Evolutionary conservation across 805 yeast species (phyloP), one percentile per base, ranked within the genome.

Genomic region (Hyphopichia homilentoma): DNA sequence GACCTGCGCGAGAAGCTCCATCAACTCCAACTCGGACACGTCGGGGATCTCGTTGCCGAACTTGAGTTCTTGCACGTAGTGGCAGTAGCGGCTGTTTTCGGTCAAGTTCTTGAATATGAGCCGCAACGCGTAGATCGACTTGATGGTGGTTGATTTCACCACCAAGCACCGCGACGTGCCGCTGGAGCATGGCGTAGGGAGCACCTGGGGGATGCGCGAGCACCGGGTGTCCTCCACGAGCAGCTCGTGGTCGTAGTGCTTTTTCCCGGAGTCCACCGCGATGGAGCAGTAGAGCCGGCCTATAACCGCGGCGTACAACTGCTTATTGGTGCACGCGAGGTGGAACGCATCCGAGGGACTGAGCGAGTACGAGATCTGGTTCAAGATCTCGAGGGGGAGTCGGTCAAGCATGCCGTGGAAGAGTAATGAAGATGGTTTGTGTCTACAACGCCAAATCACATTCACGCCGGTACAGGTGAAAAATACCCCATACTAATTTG

Each of bases 1-100:
- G 11, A 44, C 36, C 4, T 24, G 13, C 7, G 33, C 21, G n/a
- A 54, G 38, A 24, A 37, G 41, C 7, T 35, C 29, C 6, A 41
- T 18, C n/a, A 54, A 34, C 19, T 42, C 41, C 11, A 43, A 35
- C 23, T 53, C 58, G 4, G 57, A 51, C 12, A 54, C 36, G 39
- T 53, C 59, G 3, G 61, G 60, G 13, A 49, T 33, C 5, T 33
- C 26, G 6, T 34, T 28, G 19, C 24, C 27, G 25, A 45, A 43
- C 7, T 36, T 27, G 17, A 54, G 25, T 6, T 34, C 33, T 18
- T 42, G 34, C 4, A 53, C 30, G 13, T 29, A 37, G 3, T n/a
- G 17, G 17, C 53, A 43, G 19, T 36, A 35, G 5, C 29, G 25
- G 9, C 38, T 37, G 16, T 42, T 34, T 12, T 21, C 20, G 3